Evolutionary conservation across 163 green algal species (phyloP), one percentile per base, ranked within the genome.

Genomic region (Botryococcus braunii): DNA sequence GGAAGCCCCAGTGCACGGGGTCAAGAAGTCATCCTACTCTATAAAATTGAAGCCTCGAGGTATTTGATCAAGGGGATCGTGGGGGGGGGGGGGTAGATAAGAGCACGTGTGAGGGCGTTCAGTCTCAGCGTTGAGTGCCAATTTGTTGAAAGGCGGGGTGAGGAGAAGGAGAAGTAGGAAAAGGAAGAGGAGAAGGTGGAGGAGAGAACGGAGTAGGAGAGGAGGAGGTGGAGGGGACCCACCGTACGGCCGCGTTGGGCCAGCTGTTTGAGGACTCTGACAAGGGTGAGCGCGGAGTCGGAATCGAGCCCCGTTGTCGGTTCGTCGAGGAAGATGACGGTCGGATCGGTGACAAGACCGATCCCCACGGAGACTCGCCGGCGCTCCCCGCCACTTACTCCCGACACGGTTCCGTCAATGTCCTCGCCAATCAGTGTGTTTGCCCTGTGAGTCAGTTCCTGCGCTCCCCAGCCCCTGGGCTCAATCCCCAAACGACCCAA

Each of bases 271-370:
- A 93, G 74, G 0, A 62, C 65, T 8, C 65, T 50, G 41, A 91
- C 75, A 3, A 91, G 70, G 25, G 65, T 74, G 4, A 80, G 70
- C 0, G 87, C 88, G 68, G 84, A 88, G 71, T 91, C 84, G n/a
- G 73, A 85, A 74, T 95, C 88, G 50, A 93, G 75, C 5, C 86
- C 85, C 36, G 70, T 82, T 41, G 84, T 90, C 1, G 86, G 86
- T 41, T 85, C 79, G 61, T 93, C 86, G 48, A 91, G 57, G 46
- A 91, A 84, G 5, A 92, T 70, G 2, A 81, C 73, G 1, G 13
- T 36, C 4, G 85, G 74, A 8, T 82, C 65, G 0, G 83, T 91
- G 27, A 93, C 78, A 29, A 93, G 79, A 70, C 87, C 84, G 0
- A 89, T 79, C 27, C 82, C 85, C 6, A 93, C 73, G 34, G 49